A percentile compares a stretch with the other conserved stretches of the same genome.
These are phyloP conservation scores for Sarocladiaceae sp. DNA, from an alignment of 2,329 filamentous ascomycete genomes.

Conservation along the genomic window DNA sequence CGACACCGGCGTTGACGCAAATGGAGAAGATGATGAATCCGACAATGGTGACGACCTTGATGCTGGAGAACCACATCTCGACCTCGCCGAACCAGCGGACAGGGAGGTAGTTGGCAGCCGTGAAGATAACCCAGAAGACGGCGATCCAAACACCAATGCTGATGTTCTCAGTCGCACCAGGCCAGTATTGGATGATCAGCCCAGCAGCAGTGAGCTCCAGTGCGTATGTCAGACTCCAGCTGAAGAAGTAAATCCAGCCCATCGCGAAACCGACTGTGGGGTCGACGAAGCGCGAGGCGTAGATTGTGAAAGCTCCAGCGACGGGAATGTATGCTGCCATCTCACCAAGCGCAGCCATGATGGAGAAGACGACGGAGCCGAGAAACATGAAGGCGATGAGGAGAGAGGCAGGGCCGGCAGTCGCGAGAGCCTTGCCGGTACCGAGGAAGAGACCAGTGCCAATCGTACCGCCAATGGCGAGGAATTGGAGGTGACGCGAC, in stretches of 20 bases:
- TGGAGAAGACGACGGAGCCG: slow-evolving; percentile 64
- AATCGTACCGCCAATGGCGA: slow-evolving; percentile 51
- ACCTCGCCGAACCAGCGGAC: slow-evolving; percentile 69
- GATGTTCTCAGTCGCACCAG: slow-evolving; percentile 37
- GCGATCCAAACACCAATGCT: slow-evolving; percentile 67
- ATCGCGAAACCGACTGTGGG: slow-evolving; percentile 68
- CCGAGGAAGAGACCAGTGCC: slow-evolving; percentile 67
- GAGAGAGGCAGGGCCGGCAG: slow-evolving; percentile 58
- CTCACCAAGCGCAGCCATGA: slow-evolving; percentile 66
- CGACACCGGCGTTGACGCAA: slow-evolving; percentile 66
- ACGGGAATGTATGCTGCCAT: slow-evolving; percentile 76
- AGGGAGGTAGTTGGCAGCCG: slow-evolving; percentile 62
- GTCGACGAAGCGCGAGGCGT: slow-evolving; percentile 69
- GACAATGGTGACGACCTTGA: slow-evolving; percentile 70
- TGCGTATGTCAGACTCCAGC: slow-evolving; percentile 66
- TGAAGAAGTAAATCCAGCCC: slow-evolving; percentile 82
- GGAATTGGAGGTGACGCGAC: slow-evolving; percentile 41
- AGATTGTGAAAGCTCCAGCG: slow-evolving; percentile 68
- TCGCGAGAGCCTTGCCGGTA: slow-evolving; percentile 55
- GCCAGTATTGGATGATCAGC: slow-evolving; percentile 72
- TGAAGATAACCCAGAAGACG: slow-evolving; percentile 67
- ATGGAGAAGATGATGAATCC: slow-evolving; percentile 74
- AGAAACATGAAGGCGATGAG: slow-evolving; percentile 65
- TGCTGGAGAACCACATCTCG: slow-evolving; percentile 70
- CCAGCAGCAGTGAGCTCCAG: slow-evolving; percentile 68